A percentile compares a stretch with the other conserved stretches of the same genome.
These are phyloP conservation scores for Hygrocybe punicea DNA, from an alignment of 768 basidiomycete species.

Conservation along the genomic window DNA sequence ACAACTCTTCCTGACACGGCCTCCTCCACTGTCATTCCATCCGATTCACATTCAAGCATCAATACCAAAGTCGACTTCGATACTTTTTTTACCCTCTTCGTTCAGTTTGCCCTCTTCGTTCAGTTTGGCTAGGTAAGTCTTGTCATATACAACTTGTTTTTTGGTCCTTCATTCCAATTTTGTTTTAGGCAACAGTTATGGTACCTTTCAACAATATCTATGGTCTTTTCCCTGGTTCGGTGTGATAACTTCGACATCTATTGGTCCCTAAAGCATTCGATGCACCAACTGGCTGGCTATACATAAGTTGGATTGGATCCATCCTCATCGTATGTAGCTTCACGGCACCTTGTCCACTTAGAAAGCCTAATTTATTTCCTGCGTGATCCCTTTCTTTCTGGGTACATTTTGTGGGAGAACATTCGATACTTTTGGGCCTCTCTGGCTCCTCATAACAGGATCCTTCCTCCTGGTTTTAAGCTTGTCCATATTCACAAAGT, in stretches of 20 bases:
- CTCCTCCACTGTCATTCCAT: too few relatives aligned
- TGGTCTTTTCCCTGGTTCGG: not conserved
- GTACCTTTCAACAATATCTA: conserved; percentile 3
- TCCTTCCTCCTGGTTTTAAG: not conserved
- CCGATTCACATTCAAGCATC: too few relatives aligned
- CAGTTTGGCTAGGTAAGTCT: not conserved
- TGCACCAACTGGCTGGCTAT: not conserved
- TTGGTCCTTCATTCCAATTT: not conserved
- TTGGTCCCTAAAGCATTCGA: not conserved
- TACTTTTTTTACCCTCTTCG: too few relatives aligned
- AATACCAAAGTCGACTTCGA: too few relatives aligned
- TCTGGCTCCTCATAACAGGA: not conserved
- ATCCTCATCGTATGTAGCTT: not conserved
- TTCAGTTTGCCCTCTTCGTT: not conserved
- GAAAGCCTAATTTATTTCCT: not conserved
- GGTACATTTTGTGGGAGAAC: not conserved
- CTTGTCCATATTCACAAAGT: not conserved
- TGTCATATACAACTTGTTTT: not conserved
- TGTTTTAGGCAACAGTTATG: not conserved
- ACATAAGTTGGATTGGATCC: conserved; percentile 7
- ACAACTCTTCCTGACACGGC: not conserved
- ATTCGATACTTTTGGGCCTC: conserved; percentile 4
- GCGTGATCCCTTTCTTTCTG: not conserved
- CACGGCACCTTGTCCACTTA: not conserved
- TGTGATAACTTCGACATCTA: not conserved